Conservation (phyloP, 1,139 yeast species). For the Blastobotrys apis region DNA sequence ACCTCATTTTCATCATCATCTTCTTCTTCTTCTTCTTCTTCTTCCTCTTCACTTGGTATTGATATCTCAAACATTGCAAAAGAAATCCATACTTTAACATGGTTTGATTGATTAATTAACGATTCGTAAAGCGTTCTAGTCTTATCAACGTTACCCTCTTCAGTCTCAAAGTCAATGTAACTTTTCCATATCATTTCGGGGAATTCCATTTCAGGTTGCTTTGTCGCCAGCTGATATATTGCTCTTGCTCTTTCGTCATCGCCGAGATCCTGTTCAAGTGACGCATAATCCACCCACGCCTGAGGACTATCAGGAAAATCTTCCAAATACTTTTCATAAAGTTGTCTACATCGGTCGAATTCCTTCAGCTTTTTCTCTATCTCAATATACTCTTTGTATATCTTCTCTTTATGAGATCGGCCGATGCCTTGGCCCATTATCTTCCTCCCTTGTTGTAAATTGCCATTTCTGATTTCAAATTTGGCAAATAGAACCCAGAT, state of each 20-base stretch:
- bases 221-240: constrained; percentile 52
- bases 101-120: constrained; percentile 37
- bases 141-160: constrained; percentile 50
- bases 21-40: constrained; percentile 42
- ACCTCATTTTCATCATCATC: constrained; percentile 43
- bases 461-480: constrained; percentile 64
- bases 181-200: constrained; percentile 44
- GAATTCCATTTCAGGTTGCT: constrained; percentile 34
- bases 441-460: constrained; percentile 55
- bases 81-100: constrained; percentile 57
- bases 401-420: constrained; percentile 51
- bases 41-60: constrained; percentile 37
- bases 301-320: constrained; percentile 42
- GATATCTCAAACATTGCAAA: constrained; percentile 61
- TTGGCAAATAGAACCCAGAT: constrained; percentile 70
- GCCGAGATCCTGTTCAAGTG: constrained; percentile 63
- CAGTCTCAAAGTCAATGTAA: constrained; percentile 58
- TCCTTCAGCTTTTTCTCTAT: constrained; percentile 43
- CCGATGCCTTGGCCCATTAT: constrained; percentile 74
- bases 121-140: constrained; percentile 54
- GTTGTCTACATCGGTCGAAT: constrained; percentile 63
- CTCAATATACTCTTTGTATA: constrained; percentile 60
- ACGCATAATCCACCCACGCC: constrained; percentile 58
- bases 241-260: constrained; percentile 66
- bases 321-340: constrained; percentile 68